Evolutionary conservation across 2,329 filamentous ascomycete species (phyloP).

Genomic region (Colletotrichum siamense): DNA sequence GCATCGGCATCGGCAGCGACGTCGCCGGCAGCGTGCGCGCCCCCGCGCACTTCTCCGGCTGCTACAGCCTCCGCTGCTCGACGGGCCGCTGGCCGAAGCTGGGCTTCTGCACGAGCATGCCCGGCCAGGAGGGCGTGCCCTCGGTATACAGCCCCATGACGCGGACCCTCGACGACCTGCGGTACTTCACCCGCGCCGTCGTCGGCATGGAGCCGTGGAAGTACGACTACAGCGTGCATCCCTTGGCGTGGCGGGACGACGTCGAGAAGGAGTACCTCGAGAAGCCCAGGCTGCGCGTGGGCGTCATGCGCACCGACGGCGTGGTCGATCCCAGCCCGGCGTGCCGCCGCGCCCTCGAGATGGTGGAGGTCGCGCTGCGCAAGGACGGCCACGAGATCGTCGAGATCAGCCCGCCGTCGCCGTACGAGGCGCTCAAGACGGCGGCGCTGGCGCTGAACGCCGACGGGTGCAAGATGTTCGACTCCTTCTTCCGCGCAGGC

Average conservation of each 20-base stretch:
- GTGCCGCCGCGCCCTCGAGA: slow-evolving; percentile 76
- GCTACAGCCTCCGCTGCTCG: slow-evolving; percentile 86
- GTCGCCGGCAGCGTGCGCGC: slow-evolving; percentile 88
- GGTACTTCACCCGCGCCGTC: slow-evolving; percentile 81
- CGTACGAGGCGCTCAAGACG: slow-evolving; percentile 77
- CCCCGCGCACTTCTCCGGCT: slow-evolving; percentile 88
- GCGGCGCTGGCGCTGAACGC: slow-evolving; percentile 83
- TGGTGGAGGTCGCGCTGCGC: slow-evolving; percentile 71
- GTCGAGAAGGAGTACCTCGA: slow-evolving; percentile 63
- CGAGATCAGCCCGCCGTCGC: slow-evolving; percentile 67
- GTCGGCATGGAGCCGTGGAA: slow-evolving; percentile 86
- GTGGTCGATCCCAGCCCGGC: slow-evolving; percentile 89
- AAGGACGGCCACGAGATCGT: slow-evolving; percentile 78
- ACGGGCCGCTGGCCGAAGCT: slow-evolving; percentile 90
- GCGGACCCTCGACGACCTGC: slow-evolving; percentile 80
- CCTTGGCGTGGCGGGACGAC: slow-evolving; percentile 76
- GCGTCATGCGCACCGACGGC: slow-evolving; percentile 78
- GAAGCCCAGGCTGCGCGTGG: slow-evolving; percentile 72
- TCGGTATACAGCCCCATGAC: slow-evolving; percentile 94
- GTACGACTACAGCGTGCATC: slow-evolving; percentile 86
- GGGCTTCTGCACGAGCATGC: slow-evolving; percentile 86
- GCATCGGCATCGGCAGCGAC: slow-evolving; percentile 90
- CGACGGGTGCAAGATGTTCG: slow-evolving; percentile 83
- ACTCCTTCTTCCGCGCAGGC: slow-evolving; percentile 75
- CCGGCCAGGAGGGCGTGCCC: slow-evolving; percentile 87